Evolutionary conservation across 2,329 filamentous ascomycete species (phyloP), one percentile per base, ranked within the genome.

Genomic region (Sordariomycetes sp.): DNA sequence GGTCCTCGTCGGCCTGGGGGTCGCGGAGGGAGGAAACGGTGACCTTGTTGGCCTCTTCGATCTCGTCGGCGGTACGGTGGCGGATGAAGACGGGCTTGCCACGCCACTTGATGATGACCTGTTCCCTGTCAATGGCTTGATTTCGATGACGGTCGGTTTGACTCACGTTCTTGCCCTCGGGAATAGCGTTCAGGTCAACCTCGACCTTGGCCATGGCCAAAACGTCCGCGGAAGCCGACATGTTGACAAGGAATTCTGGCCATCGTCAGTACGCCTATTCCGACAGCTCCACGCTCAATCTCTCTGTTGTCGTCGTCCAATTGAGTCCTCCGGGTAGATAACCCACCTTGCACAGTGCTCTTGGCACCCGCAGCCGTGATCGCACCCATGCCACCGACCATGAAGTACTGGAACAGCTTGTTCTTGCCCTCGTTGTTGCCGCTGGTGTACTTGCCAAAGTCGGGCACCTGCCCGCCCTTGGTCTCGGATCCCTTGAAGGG

Each of bases 51-150:
- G 92, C 92, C 67, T 95, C 85, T 55, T 87, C 79, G 69, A 98
- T 96, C 72, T 98, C 92, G 55, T 75, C 72, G 54, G 78, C 67
- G 51, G 92, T 98, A 58, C 92, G 86, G 82, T 98, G 92, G 64
- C 92, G 88, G 78, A 98, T 87, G 75, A 98, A 98, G 63, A 98
- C 87, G 63, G 92, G 92, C 84, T 98, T 98, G 63, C 92, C 92
- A 74, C 92, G 85, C 92, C 92, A 98, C 74, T 98, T 98, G 75
- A 98, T 94, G 64, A 98, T 93, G 61, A 98, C 82, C 83, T 88
- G 54, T 14, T 15, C 15, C 25, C 16, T 20, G 24, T 34, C 24
- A 34, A 25, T 17, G 9, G 16, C 30, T 11, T 3, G 9, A 11
- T 5, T 14, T 17, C 18, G n/a, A 16, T 33, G 11, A 8, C 20